Evolutionary conservation across 1,139 yeast species (phyloP).

Genomic region (Saccharomycopsis hybrid): DNA sequence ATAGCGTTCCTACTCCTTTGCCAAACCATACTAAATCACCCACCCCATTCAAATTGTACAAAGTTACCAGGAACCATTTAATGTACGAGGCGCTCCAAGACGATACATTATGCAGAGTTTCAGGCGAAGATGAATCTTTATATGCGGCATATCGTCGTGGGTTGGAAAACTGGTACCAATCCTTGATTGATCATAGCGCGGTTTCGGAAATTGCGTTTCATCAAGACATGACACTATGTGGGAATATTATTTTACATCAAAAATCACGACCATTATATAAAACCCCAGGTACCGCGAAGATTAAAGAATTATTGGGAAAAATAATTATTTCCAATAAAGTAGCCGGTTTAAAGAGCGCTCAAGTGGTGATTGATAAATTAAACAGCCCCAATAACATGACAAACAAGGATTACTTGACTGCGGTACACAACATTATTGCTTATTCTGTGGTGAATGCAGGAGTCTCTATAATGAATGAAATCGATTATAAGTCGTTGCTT

Average conservation of each 20-base stretch:
- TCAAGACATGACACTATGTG: conserved; percentile 4
- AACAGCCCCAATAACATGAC: conserved; percentile 1
- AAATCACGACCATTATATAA: too few species aligned
- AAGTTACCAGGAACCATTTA: not conserved
- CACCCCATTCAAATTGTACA: conserved; percentile 1
- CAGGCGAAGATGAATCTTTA: conserved; percentile 3
- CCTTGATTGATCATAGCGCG: conserved; percentile 10
- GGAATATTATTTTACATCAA: not conserved
- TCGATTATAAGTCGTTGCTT: not conserved
- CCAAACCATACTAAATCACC: conserved; percentile 6
- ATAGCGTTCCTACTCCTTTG: not conserved
- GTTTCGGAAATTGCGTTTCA: conserved; percentile 5
- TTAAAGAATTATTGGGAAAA: not conserved
- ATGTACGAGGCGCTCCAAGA: too few species aligned
- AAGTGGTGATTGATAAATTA: conserved; percentile 4
- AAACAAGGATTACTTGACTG: not conserved
- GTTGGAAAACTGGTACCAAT: conserved; percentile 11
- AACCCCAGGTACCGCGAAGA: too few species aligned
- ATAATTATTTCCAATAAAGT: conserved; percentile 1
- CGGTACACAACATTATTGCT: conserved; percentile 10
- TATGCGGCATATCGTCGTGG: conserved; percentile 6
- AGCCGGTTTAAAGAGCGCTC: conserved; percentile 6
- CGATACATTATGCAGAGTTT: too few species aligned
- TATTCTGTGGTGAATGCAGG: conserved; percentile 13
- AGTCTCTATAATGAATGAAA: not conserved